Percentiles rank a stretch among this genome's conserved stretches.
phyloP scores from a whole-genome alignment of 352 stramenopile species.

The Phytophthora tentaculata region DNA sequence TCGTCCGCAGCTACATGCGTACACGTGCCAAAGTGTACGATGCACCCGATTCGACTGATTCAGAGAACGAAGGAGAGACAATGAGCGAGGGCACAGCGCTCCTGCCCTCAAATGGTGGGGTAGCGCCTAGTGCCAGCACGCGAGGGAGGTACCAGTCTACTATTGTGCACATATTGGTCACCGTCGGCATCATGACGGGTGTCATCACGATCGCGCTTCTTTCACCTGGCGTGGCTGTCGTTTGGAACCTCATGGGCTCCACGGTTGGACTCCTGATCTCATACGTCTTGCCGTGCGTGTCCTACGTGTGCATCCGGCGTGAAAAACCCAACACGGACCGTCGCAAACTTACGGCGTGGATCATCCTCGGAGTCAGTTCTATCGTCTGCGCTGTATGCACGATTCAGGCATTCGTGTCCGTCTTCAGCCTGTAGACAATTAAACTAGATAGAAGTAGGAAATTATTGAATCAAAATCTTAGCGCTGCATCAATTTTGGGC shows the following conservation, averaged over 20 bases:
- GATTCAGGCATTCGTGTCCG: constrained; percentile 62
- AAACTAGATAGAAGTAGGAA: constrained; percentile 19
- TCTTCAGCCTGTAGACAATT: constrained; percentile 40
- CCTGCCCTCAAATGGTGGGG: constrained; percentile 14
- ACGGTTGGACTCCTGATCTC: constrained; percentile 88
- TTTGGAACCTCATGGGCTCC: constrained; percentile 91
- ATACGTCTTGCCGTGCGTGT: constrained; percentile 89
- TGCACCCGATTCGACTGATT: constrained; percentile 27
- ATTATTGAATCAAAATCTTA: constrained; percentile 17
- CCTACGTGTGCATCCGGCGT: constrained; percentile 85
- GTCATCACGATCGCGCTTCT: constrained; percentile 74
- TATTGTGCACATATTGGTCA: constrained; percentile 68
- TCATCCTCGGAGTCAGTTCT: constrained; percentile 77
- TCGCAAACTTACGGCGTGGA: constrained; percentile 77
- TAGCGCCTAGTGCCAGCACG: neutral
- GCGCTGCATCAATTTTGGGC: constrained; percentile 17
- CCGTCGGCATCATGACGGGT: constrained; percentile 65
- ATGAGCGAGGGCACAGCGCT: constrained; percentile 45
- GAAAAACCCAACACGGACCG: constrained; percentile 70
- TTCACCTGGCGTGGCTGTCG: constrained; percentile 77
- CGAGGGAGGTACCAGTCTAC: constrained; percentile 24
- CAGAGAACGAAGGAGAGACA: constrained; percentile 26
- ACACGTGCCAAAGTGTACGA: constrained; percentile 37
- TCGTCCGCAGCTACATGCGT: constrained; percentile 41
- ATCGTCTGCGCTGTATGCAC: constrained; percentile 78